Conservation (phyloP, 305 asterid species). For the Solanum hybrid region DNA sequence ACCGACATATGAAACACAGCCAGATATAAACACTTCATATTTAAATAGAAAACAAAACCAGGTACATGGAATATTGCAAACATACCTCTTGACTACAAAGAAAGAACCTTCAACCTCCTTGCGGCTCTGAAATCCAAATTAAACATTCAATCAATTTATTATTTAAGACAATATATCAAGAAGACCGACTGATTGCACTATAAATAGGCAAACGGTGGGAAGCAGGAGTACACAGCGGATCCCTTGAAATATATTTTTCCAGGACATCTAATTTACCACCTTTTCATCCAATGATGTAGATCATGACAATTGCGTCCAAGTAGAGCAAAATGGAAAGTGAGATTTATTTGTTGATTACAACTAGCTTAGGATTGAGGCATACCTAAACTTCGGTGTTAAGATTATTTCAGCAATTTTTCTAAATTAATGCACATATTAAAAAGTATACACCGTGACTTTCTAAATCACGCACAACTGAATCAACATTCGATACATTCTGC, state of each 20-base stretch:
- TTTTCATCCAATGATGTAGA: not conserved
- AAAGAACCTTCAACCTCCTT: conserved; percentile 37
- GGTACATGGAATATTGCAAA: not conserved
- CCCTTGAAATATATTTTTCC: not conserved
- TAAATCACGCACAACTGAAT: not conserved
- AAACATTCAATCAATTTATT: not conserved
- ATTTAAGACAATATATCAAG: not conserved
- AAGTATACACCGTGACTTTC: not conserved
- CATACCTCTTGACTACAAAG: conserved; percentile 30
- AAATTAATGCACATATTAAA: not conserved
- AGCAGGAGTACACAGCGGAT: not conserved
- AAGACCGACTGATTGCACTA: not conserved
- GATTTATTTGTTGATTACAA: not conserved
- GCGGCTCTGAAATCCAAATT: conserved; percentile 21
- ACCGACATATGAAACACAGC: not conserved
- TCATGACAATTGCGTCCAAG: not conserved
- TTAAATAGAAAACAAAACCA: not conserved
- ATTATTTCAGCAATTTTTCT: not conserved
- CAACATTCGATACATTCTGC: not conserved
- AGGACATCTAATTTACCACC: not conserved
- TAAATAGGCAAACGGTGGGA: not conserved
- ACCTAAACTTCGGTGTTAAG: not conserved
- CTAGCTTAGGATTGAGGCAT: not conserved
- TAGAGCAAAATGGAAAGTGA: not conserved
- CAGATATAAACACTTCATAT: not conserved